phyloP scores from a whole-genome alignment of 2,329 filamentous ascomycete species.

The Aspergillaceae sp. region DNA sequence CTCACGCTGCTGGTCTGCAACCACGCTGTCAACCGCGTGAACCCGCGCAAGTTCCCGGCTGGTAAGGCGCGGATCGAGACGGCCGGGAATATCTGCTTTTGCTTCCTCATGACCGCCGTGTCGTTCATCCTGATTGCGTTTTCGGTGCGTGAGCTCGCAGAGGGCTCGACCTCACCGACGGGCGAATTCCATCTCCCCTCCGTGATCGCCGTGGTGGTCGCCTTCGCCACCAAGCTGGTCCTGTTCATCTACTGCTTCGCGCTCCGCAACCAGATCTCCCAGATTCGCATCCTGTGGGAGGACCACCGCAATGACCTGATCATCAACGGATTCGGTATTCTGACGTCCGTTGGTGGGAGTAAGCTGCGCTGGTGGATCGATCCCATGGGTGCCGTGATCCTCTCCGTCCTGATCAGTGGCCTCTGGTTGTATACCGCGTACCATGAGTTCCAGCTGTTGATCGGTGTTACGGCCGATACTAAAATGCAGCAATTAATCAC shows the following conservation, averaged over 20 bases:
- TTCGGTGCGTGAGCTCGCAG: constrained; percentile 61
- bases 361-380: constrained; percentile 94
- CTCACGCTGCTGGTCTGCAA: constrained; percentile 77
- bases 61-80: constrained; percentile 93
- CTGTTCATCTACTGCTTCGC: constrained; percentile 92
- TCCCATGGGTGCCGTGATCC: constrained; percentile 76
- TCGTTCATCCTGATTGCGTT: constrained; percentile 89
- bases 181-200: constrained; percentile 71
- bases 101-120: constrained; percentile 89
- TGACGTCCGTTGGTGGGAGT: constrained; percentile 82
- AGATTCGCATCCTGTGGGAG: constrained; percentile 88
- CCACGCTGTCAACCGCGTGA: constrained; percentile 79
- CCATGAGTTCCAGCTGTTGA: constrained; percentile 79
- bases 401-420: constrained; percentile 67
- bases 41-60: constrained; percentile 76
- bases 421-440: constrained; percentile 84
- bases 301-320: constrained; percentile 96
- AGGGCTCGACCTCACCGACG: constrained; percentile 39
- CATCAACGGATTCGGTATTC: constrained; percentile 86
- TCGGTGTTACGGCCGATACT: constrained; percentile 79
- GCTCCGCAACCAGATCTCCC: constrained; percentile 80
- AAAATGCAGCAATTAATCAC: constrained; percentile 89
- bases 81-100: constrained; percentile 91
- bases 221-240: constrained; percentile 72
- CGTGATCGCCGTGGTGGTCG: constrained; percentile 73